A percentile compares a stretch with the other conserved stretches of the same genome.
Evolutionary conservation across 345 rosid genomes (phyloP).

Genomic region (Aquilaria yunnanensis): DNA sequence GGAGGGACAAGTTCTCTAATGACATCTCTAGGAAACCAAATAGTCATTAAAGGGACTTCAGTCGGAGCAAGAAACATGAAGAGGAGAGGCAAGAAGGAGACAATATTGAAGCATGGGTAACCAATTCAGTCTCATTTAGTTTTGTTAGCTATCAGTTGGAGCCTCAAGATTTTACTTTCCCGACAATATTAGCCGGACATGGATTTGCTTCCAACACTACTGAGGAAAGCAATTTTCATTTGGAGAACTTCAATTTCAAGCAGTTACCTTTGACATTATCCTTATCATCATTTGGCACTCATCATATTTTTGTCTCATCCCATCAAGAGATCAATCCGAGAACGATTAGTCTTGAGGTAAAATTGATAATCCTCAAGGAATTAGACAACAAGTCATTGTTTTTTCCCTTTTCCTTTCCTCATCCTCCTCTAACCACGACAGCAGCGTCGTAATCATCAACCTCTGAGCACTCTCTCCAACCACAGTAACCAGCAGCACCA

Average conservation of each 20-base stretch:
- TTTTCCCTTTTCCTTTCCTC: slow-evolving; percentile 72
- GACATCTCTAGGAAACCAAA: slow-evolving; percentile 19
- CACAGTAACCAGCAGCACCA: slow-evolving; percentile 13
- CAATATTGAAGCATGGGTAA: slow-evolving; percentile 15
- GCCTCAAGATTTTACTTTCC: slow-evolving; percentile 29
- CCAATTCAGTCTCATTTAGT: slow-evolving; percentile 24
- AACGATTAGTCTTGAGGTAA: slow-evolving; percentile 63
- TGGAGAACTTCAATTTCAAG: slow-evolving; percentile 29
- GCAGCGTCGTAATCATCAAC: slow-evolving; percentile 23
- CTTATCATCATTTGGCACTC: slow-evolving; percentile 37
- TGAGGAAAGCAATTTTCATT: slow-evolving; percentile 15
- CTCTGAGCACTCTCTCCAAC: slow-evolving; percentile 3
- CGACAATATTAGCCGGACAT: slow-evolving; percentile 23
- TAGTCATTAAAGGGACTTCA: slow-evolving; percentile 23
- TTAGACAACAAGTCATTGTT: slow-evolving; percentile 78
- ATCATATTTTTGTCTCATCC: slow-evolving; percentile 36
- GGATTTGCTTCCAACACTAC: slow-evolving; percentile 22
- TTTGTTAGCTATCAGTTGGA: slow-evolving; percentile 34
- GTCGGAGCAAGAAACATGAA: slow-evolving; percentile 17
- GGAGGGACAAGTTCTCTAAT: slow-evolving; percentile 26
- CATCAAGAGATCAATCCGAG: slow-evolving; percentile 31
- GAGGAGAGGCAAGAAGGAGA: slow-evolving; percentile 15
- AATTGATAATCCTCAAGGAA: slow-evolving; percentile 91
- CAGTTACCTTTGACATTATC: slow-evolving; percentile 46
- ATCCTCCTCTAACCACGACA: slow-evolving; percentile 18